Conservation (phyloP, 2,329 filamentous ascomycete genomes). For the Fusarium anthophilum region DNA sequence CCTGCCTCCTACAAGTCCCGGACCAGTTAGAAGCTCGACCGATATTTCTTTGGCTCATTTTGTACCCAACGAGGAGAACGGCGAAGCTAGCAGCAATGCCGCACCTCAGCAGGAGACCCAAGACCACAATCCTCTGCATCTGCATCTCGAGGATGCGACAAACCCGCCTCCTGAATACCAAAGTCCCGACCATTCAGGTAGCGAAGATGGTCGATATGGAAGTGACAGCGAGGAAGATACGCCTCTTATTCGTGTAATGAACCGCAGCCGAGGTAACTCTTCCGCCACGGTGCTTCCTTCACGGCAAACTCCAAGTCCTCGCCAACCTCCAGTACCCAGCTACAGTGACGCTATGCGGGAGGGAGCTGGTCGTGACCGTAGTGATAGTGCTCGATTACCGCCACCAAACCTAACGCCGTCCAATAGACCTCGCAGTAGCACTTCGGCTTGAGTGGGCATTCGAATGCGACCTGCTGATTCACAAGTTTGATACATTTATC, state of each 20-base stretch:
- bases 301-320: constrained; percentile 34
- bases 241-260: constrained; percentile 61
- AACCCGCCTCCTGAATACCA: constrained; percentile 78
- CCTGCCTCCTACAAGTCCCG: constrained; percentile 82
- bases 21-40: constrained; percentile 88
- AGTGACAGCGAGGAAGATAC: constrained; percentile 67
- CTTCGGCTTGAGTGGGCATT: constrained; percentile 19
- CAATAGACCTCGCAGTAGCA: constrained; percentile 31
- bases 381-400: constrained; percentile 37
- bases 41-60: constrained; percentile 95
- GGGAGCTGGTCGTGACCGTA: constrained; percentile 49
- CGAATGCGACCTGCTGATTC: neutral
- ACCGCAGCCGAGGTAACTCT: constrained; percentile 62
- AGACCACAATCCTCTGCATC: constrained; percentile 51
- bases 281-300: constrained; percentile 50
- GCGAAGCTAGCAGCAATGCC: constrained; percentile 61
- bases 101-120: constrained; percentile 40
- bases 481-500: neutral
- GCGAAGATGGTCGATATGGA: constrained; percentile 66
- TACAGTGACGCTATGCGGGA: constrained; percentile 79
- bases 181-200: constrained; percentile 70
- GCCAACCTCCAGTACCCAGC: constrained; percentile 77
- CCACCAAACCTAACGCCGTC: constrained; percentile 22
- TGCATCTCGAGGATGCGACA: constrained; percentile 62
- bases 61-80: constrained; percentile 74